Percentiles rank a stretch among this genome's conserved stretches.
phyloP scores from a whole-genome alignment of 257 asterid species.

The Solanum chaucha region DNA sequence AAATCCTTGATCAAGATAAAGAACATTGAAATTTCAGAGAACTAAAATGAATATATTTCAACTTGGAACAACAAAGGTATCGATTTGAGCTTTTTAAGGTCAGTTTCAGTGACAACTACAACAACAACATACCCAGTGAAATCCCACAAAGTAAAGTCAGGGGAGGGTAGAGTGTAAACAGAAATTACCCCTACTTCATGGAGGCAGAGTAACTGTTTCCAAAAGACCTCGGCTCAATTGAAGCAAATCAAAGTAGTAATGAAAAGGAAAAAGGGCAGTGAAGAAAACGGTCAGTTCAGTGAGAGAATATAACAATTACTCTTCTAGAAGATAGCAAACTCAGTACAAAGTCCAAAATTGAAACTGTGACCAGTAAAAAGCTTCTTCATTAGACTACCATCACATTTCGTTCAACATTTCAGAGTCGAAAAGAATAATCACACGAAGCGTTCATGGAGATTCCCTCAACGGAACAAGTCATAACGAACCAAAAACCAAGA shows the following conservation, averaged over 20 bases:
- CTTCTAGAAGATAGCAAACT: not conserved
- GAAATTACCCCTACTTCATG: too few relatives aligned
- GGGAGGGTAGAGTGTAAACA: too few relatives aligned
- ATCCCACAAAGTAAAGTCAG: not conserved
- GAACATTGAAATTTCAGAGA: not conserved
- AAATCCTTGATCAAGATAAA: not conserved
- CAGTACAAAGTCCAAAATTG: not conserved
- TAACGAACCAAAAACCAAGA: not conserved
- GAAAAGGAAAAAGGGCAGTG: too few relatives aligned
- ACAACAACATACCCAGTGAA: not conserved
- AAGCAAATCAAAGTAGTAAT: too few relatives aligned
- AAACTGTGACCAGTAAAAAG: not conserved
- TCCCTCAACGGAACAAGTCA: not conserved
- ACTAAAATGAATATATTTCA: not conserved
- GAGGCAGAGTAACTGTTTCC: too few relatives aligned
- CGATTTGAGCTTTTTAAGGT: not conserved
- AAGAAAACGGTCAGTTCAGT: too few relatives aligned
- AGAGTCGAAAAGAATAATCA: not conserved
- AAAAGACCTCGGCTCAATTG: too few relatives aligned
- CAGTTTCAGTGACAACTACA: not conserved
- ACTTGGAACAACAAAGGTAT: not conserved
- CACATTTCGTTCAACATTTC: not conserved
- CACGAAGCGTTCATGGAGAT: not conserved
- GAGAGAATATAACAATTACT: not conserved
- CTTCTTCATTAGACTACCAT: not conserved